These are phyloP conservation scores for Aspergillus sp. DNA, from an alignment of 2,329 filamentous ascomycete species.

Conservation along the genomic window DNA sequence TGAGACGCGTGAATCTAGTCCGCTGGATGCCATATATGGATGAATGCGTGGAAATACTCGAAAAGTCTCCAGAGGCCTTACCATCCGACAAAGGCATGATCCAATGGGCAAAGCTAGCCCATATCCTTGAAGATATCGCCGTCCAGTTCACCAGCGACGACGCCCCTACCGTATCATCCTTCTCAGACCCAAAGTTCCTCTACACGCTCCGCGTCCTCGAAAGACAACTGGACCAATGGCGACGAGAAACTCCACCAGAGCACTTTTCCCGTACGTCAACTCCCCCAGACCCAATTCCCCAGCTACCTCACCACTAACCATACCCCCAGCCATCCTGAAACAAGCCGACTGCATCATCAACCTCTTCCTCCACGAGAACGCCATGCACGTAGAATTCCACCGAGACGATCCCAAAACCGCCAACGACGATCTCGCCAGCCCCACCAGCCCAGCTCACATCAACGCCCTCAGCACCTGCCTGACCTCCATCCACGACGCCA, in stretches of 20 bases:
- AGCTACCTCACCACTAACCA: constrained; percentile 1
- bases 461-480: constrained; percentile 68
- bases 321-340: constrained; percentile 56
- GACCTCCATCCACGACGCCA: constrained; percentile 64
- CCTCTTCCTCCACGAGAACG: constrained; percentile 75
- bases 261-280: constrained; percentile 56
- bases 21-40: constrained; percentile 66
- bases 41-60: constrained; percentile 60
- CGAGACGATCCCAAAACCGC: constrained; percentile 43
- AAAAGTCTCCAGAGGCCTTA: constrained; percentile 58
- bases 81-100: constrained; percentile 58
- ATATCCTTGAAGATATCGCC: constrained; percentile 68
- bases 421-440: constrained; percentile 29
- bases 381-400: constrained; percentile 65
- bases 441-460: constrained; percentile 61
- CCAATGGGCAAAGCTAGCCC: constrained; percentile 60
- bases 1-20: constrained; percentile 60
- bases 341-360: constrained; percentile 67
- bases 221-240: constrained; percentile 63
- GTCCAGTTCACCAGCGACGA: constrained; percentile 69
- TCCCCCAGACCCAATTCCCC: not conserved
- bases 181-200: constrained; percentile 65
- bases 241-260: constrained; percentile 54
- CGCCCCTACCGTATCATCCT: constrained; percentile 51
- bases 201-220: constrained; percentile 67